A percentile compares a stretch with the other conserved stretches of the same genome.
Conservation (phyloP, 139 green algal species). For the Picochlorum sp. region DNA sequence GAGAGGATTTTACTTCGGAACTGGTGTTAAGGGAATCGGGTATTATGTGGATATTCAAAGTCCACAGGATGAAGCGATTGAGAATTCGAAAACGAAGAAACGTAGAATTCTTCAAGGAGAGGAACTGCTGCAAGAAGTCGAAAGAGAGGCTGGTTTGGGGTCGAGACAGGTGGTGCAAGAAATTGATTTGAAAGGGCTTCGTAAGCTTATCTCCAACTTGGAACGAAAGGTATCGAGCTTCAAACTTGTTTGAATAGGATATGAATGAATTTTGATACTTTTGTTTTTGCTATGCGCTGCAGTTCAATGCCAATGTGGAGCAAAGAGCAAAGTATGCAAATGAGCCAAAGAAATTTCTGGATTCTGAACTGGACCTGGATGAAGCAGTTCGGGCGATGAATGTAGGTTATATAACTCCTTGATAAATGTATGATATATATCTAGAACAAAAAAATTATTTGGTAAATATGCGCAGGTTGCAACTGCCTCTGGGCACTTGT, state of each 20-base stretch:
- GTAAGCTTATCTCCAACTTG: slow-evolving; percentile 50
- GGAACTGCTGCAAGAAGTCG: neutral
- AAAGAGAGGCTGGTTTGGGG: neutral
- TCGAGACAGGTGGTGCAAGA: slow-evolving; percentile 3
- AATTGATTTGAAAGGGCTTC: slow-evolving; percentile 52
- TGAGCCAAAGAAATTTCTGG: slow-evolving; percentile 82
- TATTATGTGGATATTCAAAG: slow-evolving; percentile 15
- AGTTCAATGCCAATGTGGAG: slow-evolving; percentile 69
- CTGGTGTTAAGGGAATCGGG: slow-evolving; percentile 41
- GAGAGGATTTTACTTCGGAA: slow-evolving; percentile 58
- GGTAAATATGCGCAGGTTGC: slow-evolving; percentile 8
- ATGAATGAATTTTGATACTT: neutral
- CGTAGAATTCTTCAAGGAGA: neutral
- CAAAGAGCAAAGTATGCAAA: slow-evolving; percentile 72
- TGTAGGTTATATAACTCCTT: slow-evolving; percentile 16
- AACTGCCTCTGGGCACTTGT: slow-evolving; percentile 59
- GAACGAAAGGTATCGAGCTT: no score
- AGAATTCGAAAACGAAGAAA: no score
- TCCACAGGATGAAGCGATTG: neutral
- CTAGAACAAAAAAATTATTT: neutral
- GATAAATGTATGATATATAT: slow-evolving; percentile 26
- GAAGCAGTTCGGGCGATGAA: slow-evolving; percentile 49
- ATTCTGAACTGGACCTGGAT: slow-evolving; percentile 91
- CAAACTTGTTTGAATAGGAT: neutral
- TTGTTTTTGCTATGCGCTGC: no score